Percentiles rank a stretch among this genome's conserved stretches.
phyloP scores from a whole-genome alignment of 306 rosid genomes.

The Sicyos edulis region DNA sequence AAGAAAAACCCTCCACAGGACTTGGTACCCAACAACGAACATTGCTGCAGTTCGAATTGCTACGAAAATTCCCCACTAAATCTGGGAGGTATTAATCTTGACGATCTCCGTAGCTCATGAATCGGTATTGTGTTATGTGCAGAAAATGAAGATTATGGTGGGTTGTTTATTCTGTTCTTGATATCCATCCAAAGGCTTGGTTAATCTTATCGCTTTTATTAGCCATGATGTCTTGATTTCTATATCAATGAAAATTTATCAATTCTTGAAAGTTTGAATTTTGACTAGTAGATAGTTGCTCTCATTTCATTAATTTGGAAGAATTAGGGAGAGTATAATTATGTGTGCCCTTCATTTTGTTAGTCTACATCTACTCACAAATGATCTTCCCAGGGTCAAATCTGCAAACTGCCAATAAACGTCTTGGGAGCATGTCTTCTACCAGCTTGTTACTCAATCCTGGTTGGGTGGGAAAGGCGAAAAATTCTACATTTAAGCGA shows the following conservation, averaged over 20 bases:
- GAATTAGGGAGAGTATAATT: neutral
- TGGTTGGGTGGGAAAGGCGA: slow-evolving; percentile 31
- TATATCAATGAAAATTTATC: neutral
- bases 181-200: neutral
- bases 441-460: slow-evolving; percentile 32
- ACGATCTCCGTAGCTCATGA: neutral
- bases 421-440: slow-evolving; percentile 33
- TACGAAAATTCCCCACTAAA: too few relatives aligned
- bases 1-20: too few relatives aligned
- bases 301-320: neutral
- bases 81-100: neutral
- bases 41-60: too few relatives aligned
- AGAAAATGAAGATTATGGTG: slow-evolving; percentile 14
- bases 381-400: slow-evolving; percentile 36
- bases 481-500: slow-evolving; percentile 39
- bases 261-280: neutral
- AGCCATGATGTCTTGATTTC: neutral
- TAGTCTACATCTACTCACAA: neutral
- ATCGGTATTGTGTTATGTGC: neutral
- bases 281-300: neutral
- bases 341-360: neutral
- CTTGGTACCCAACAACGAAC: too few relatives aligned
- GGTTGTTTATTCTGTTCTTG: neutral
- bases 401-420: slow-evolving; percentile 33
- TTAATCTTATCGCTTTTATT: neutral